Evolutionary conservation across 495 filamentous ascomycete species (phyloP).

Genomic region (Xylaria scruposa): DNA sequence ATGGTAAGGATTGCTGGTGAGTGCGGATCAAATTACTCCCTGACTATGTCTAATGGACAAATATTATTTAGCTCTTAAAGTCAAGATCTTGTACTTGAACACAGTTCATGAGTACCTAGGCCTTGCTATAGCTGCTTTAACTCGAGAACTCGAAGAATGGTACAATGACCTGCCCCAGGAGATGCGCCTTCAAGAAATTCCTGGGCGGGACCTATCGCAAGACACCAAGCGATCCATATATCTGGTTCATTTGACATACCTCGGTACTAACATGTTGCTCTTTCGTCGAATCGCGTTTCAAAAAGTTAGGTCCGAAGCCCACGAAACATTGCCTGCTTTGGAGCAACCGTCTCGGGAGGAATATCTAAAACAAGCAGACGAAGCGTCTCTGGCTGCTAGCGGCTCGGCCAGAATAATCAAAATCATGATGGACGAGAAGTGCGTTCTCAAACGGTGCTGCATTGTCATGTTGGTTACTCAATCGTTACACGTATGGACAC

Average conservation of each 20-base stretch:
- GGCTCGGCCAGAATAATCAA: background rate
- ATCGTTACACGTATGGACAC: no score
- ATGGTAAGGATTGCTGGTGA: background rate
- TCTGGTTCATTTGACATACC: background rate
- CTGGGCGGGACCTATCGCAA: background rate
- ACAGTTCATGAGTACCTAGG: background rate
- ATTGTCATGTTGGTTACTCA: background rate
- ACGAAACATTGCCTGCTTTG: background rate
- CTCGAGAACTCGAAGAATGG: background rate
- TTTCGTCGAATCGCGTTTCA: background rate
- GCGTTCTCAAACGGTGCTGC: background rate
- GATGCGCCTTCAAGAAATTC: background rate
- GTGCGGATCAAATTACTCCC: background rate
- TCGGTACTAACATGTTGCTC: background rate
- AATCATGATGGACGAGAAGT: conserved; percentile 1
- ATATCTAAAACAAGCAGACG: background rate
- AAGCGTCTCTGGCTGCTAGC: background rate
- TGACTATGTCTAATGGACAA: background rate
- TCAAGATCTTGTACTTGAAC: background rate
- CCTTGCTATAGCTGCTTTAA: background rate
- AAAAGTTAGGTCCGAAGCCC: background rate
- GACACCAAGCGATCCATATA: background rate
- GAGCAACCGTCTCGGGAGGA: background rate
- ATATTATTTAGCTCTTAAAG: background rate
- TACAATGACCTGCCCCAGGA: background rate